Evolutionary conservation across 208 protist species (phyloP), one percentile per base, ranked within the genome.

Genomic region (Wallacemonas sp.): DNA sequence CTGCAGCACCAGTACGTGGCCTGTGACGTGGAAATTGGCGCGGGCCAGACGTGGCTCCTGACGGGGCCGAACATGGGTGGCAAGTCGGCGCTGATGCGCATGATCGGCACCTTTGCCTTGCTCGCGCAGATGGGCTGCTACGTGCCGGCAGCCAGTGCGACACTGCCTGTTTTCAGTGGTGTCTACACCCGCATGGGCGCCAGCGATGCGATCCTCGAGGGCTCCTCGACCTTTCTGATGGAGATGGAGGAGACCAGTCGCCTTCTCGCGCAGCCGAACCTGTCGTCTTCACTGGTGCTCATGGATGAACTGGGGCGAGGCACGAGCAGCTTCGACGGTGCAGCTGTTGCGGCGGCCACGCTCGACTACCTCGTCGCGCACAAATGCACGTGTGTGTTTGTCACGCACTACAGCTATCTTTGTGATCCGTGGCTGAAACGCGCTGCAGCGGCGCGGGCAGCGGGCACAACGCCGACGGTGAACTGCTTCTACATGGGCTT

Each of bases 251-350:
- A 99, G 76, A 99, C 97, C 2, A 84, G 92, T 29, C 80, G 81
- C 6, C 99, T 99, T 67, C 56, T 99, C 12, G 72, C 70, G 27
- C 49, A 92, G 4, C 63, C 76, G 8, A 63, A 68, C 1, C 97
- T 98, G 0, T 19, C 65, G 3, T 62, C 56, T 16, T 92, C 95
- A 1, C 80, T 99, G 6, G 95, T 99, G 11, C 75, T 99, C 52
- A 88, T 99, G 70, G 98, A 99, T 73, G 98, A 99, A 64, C 67
- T 99, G 0, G 98, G 98, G 11, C 70, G 97, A 24, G 98, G 98
- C 23, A 99, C 98, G 27, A 90, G 86, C 44, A 98, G 91, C 39
- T 87, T 90, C 32, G 98, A 99, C 66, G 98, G 98, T 4, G 72
- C 97, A 3, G 85, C 94, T 2, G 92, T 99, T 41, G 97, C 98